Percentiles rank a stretch among this genome's conserved stretches.
phyloP scores from a whole-genome alignment of 768 basidiomycete species.

The Melanogaster broomeanus region DNA sequence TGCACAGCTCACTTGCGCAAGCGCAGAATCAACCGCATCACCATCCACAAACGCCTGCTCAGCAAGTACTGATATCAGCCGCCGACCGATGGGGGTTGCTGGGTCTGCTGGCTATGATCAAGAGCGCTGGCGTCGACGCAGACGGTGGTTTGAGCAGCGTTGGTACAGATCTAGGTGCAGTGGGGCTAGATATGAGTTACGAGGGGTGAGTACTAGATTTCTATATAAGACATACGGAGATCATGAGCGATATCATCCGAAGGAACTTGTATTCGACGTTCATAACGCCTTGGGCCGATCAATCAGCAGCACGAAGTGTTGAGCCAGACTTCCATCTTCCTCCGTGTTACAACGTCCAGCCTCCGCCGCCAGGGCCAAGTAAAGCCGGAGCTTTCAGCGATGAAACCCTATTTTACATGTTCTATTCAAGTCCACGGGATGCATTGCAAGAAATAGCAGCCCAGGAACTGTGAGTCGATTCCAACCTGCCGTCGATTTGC shows the following conservation, averaged over 20 bases:
- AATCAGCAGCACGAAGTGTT: conserved; percentile 78
- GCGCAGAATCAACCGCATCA: conserved; percentile 39
- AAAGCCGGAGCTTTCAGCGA: conserved; percentile 89
- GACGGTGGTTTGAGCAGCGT: conserved; percentile 82
- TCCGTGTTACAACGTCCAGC: conserved; percentile 89
- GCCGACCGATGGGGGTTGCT: conserved; percentile 95
- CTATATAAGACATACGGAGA: conserved; percentile 13
- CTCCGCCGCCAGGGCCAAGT: conserved; percentile 77
- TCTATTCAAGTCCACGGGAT: conserved; percentile 92
- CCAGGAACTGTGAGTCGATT: conserved; percentile 81
- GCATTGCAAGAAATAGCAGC: conserved; percentile 93
- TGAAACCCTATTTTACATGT: conserved; percentile 97
- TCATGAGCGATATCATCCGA: conserved; percentile 24
- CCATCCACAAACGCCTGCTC: conserved; percentile 85
- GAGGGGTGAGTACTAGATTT: conserved; percentile 62
- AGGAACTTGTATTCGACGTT: conserved; percentile 88
- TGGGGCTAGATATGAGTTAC: conserved; percentile 88
- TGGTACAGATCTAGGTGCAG: conserved; percentile 88
- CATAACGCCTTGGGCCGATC: conserved; percentile 96
- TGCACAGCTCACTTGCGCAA: conserved; percentile 29
- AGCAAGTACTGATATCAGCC: conserved; percentile 89
- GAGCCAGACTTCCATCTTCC: conserved; percentile 94
- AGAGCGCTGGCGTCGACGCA: conserved; percentile 71
- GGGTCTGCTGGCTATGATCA: conserved; percentile 84
- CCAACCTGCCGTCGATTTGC: conserved; percentile 11